These are phyloP conservation scores for Backusella mclennaniae DNA, from an alignment of 192 early-diverging fungal genomes.

Conservation along the genomic window DNA sequence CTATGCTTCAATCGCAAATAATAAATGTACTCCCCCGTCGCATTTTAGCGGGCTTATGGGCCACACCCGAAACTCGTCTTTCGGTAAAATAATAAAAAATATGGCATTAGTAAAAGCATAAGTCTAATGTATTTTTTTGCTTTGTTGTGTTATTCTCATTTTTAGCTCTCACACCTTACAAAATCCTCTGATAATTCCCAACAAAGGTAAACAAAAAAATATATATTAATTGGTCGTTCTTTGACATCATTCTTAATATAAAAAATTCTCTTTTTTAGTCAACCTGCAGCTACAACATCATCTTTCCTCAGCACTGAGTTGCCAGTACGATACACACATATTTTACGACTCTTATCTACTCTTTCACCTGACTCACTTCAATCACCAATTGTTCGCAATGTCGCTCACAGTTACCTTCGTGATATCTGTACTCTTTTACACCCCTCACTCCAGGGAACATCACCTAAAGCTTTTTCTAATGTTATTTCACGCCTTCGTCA, in stretches of 20 bases:
- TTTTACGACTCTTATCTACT: conserved; percentile 21
- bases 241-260: conserved; percentile 9
- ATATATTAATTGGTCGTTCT: background rate
- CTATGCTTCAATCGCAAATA: conserved; percentile 27
- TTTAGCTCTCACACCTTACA: conserved; percentile 18
- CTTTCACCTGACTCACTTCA: conserved; percentile 11
- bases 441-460: conserved; percentile 11
- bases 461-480: conserved; percentile 16
- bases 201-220: conserved; percentile 7
- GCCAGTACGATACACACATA: conserved; percentile 31
- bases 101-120: background rate
- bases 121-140: conserved; percentile 10
- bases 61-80: conserved; percentile 28
- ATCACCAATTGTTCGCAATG: conserved; percentile 20
- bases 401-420: conserved; percentile 24
- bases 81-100: conserved; percentile 23
- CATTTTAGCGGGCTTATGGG: conserved; percentile 23
- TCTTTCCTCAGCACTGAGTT: conserved; percentile 29
- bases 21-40: conserved; percentile 23
- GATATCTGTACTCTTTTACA: conserved; percentile 25
- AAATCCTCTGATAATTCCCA: conserved; percentile 6
- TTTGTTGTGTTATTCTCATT: background rate
- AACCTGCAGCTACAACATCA: conserved; percentile 11
- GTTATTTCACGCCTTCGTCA: conserved; percentile 17
- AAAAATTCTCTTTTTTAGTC: conserved; percentile 1